Percentiles rank a stretch among this genome's conserved stretches.
phyloP scores from a whole-genome alignment of 1,284 basidiomycete species.

The Microbotryum violaceum region DNA sequence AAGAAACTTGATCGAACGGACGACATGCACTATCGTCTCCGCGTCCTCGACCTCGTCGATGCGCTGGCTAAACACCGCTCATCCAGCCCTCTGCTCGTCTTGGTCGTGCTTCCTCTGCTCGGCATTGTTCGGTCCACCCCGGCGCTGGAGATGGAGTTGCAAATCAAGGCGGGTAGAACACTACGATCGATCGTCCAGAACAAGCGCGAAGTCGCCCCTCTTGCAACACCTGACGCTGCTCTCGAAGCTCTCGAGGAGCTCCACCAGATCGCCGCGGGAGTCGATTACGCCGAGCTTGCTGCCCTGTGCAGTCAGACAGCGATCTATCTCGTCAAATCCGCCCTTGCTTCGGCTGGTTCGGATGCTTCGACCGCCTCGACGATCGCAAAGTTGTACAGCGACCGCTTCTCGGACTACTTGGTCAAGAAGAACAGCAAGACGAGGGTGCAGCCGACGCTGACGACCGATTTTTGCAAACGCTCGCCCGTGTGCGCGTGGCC shows the following conservation, averaged over 20 bases:
- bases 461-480: slow-evolving; percentile 19
- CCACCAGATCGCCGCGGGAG: slow-evolving; percentile 15
- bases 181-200: slow-evolving; percentile 25
- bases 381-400: slow-evolving; percentile 13
- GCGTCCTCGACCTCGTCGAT: slow-evolving; percentile 31
- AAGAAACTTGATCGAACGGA: slow-evolving; percentile 30
- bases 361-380: slow-evolving; percentile 5
- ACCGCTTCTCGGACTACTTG: slow-evolving; percentile 25
- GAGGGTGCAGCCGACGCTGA: slow-evolving; percentile 25
- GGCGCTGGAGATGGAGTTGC: slow-evolving; percentile 26
- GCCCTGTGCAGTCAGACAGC: slow-evolving; percentile 23
- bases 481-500: slow-evolving; percentile 22
- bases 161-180: slow-evolving; percentile 25
- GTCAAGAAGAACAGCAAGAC: slow-evolving; percentile 32
- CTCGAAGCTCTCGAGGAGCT: slow-evolving; percentile 30
- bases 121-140: slow-evolving; percentile 22
- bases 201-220: slow-evolving; percentile 13
- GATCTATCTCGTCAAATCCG: slow-evolving; percentile 26
- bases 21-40: slow-evolving; percentile 30
- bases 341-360: slow-evolving; percentile 16
- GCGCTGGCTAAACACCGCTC: slow-evolving; percentile 23
- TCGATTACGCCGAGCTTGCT: slow-evolving; percentile 22
- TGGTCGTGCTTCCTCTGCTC: slow-evolving; percentile 26
- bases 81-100: slow-evolving; percentile 24
- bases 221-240: slow-evolving; percentile 10